Evolutionary conservation across 2,329 filamentous ascomycete genomes (phyloP), one percentile per base, ranked within the genome.

Genomic region (Passalora sequoiae): DNA sequence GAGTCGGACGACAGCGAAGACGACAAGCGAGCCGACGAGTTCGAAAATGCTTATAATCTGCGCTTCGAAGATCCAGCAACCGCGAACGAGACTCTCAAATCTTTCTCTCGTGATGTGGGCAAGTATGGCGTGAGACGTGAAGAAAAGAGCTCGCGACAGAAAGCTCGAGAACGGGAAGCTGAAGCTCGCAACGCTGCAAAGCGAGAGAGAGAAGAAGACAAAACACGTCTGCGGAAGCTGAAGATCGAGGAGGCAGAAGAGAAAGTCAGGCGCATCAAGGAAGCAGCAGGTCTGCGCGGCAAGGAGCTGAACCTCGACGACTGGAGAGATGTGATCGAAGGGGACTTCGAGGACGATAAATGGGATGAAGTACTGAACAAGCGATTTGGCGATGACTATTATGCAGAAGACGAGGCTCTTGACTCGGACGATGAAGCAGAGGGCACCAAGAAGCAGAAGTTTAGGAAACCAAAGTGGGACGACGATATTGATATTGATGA

Each of bases 401-500:
- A 98, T 58, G 85, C 81, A 7, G 76, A 83, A 38, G 67, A 70
- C 8, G 81, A 86, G 9, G 59, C 41, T 8, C 63, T 59, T 8
- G 61, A 58, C 2, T 73, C 66, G 22, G 47, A 40, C 6, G 76
- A 69, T 29, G 67, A 68, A 13, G 62, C 59, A 54, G 66, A 50
- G 16, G 49, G 47, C 36, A 44, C 61, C 38, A 55, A 48, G 16
- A 61, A 60, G 42, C 80, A 79, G 54, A 82, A 76, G 60, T 74
- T 74, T 51, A 88, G 86, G 74, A 94, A 94, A 69, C 88, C 87
- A 7, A 86, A 81, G 50, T 98, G 91, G 84, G 87, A 96, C 58
- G 89, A 97, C 60, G 92, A 98, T 62, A 96, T 98, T 57, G 89
- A 97, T 62, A 97, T 98, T 69, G 88, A 85, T 49, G 91, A 95